These are phyloP conservation scores for Serendipita sp. DNA, from an alignment of 768 basidiomycete genomes.

Conservation along the genomic window DNA sequence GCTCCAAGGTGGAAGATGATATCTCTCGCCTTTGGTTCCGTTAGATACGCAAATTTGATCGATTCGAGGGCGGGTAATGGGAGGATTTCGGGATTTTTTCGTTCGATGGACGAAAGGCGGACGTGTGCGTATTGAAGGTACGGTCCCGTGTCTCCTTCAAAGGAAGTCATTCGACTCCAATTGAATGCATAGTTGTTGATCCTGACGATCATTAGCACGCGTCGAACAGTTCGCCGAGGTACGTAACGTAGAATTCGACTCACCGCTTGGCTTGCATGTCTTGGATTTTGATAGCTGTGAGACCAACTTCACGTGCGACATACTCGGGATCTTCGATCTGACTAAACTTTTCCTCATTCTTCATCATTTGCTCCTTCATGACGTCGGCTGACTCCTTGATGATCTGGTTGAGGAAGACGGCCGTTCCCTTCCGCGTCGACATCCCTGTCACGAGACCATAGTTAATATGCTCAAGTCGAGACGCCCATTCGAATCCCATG, in stretches of 20 bases:
- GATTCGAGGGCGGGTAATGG: conserved; percentile 56
- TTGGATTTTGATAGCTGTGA: conserved; percentile 94
- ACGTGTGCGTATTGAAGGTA: conserved; percentile 97
- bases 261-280: conserved; percentile 91
- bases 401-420: conserved; percentile 88
- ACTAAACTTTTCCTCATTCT: conserved; percentile 84
- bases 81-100: conserved; percentile 78
- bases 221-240: conserved; percentile 10
- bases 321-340: conserved; percentile 75
- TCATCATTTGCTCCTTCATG: conserved; percentile 95
- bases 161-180: conserved; percentile 86
- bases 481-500: conserved; percentile 68
- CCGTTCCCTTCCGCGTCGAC: conserved; percentile 87
- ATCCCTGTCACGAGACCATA: conserved; percentile 88
- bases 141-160: conserved; percentile 81
- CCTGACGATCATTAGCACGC: conserved; percentile 25
- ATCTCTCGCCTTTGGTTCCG: conserved; percentile 64
- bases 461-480: conserved; percentile 75
- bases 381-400: conserved; percentile 72
- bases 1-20: conserved; percentile 74
- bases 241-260: neutral
- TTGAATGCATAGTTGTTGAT: conserved; percentile 95
- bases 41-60: conserved; percentile 53
- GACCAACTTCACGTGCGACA: conserved; percentile 70
- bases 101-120: conserved; percentile 74